Conservation (phyloP, 1,284 basidiomycete genomes). For the Naganishia liquefaciens region DNA sequence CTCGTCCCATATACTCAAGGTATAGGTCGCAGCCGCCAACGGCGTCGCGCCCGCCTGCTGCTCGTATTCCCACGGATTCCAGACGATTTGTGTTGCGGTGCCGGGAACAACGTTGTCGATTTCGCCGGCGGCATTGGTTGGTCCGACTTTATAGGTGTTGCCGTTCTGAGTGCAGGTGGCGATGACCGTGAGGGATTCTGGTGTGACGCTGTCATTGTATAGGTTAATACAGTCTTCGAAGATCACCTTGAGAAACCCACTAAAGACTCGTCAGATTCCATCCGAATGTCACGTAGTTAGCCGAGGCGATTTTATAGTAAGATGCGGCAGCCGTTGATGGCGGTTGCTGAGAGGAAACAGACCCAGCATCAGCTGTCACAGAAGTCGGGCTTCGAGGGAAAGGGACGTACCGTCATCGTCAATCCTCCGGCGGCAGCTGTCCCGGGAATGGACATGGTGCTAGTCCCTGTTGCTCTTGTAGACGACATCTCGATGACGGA, state of each 20-base stretch:
- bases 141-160: conserved; percentile 83
- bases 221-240: conserved; percentile 3
- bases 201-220: conserved; percentile 56
- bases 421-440: conserved; percentile 52
- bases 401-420: conserved; percentile 43
- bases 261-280: conserved; percentile 82
- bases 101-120: conserved; percentile 63
- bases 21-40: conserved; percentile 73
- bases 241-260: conserved; percentile 39
- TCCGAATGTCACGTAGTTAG: conserved; percentile 78
- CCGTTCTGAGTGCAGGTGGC: conserved; percentile 77
- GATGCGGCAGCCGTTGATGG: conserved; percentile 70
- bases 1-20: conserved; percentile 74
- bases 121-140: conserved; percentile 59
- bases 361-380: neutral
- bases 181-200: conserved; percentile 72
- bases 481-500: conserved; percentile 6
- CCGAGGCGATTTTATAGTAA: conserved; percentile 82
- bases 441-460: conserved; percentile 43
- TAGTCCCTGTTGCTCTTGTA: conserved; percentile 12
- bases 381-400: neutral
- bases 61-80: conserved; percentile 79
- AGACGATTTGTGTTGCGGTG: conserved; percentile 68
- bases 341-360: conserved; percentile 59
- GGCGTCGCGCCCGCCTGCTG: conserved; percentile 65